phyloP scores from a whole-genome alignment of 2,329 filamentous ascomycete species.

The Paramyrothecium sp. region DNA sequence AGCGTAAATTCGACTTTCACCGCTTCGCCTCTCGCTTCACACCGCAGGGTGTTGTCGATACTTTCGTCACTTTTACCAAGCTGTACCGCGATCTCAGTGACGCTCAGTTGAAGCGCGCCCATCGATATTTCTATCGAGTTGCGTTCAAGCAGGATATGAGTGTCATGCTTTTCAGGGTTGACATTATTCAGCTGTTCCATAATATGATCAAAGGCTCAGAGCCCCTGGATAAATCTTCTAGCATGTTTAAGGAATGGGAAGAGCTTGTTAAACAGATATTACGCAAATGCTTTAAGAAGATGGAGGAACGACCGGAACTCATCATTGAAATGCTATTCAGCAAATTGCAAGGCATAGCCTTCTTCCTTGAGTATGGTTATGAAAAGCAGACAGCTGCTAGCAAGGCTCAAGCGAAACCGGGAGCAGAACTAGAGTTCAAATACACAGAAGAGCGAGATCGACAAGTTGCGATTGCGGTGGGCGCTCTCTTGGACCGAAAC shows the following conservation, averaged over 20 bases:
- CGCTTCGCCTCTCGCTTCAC: slow-evolving; percentile 80
- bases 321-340: slow-evolving; percentile 93
- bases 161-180: slow-evolving; percentile 84
- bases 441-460: slow-evolving; percentile 65
- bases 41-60: slow-evolving; percentile 82
- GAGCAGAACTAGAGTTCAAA: slow-evolving; percentile 81
- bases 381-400: slow-evolving; percentile 75
- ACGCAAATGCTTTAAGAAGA: slow-evolving; percentile 76
- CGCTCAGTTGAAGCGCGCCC: slow-evolving; percentile 83
- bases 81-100: slow-evolving; percentile 79
- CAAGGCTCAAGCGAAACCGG: slow-evolving; percentile 62
- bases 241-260: slow-evolving; percentile 85
- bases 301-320: slow-evolving; percentile 81
- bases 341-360: slow-evolving; percentile 79
- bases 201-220: slow-evolving; percentile 89
- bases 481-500: slow-evolving; percentile 76
- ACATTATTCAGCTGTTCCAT: slow-evolving; percentile 85
- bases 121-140: slow-evolving; percentile 90
- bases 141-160: slow-evolving; percentile 94
- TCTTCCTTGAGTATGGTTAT: slow-evolving; percentile 87
- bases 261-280: slow-evolving; percentile 84
- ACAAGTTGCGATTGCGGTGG: slow-evolving; percentile 77
- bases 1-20: slow-evolving; percentile 92
- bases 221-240: slow-evolving; percentile 63
- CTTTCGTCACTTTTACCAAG: slow-evolving; percentile 76